phyloP scores from a whole-genome alignment of 805 yeast species.

The Metschnikowia lochheadii region DNA sequence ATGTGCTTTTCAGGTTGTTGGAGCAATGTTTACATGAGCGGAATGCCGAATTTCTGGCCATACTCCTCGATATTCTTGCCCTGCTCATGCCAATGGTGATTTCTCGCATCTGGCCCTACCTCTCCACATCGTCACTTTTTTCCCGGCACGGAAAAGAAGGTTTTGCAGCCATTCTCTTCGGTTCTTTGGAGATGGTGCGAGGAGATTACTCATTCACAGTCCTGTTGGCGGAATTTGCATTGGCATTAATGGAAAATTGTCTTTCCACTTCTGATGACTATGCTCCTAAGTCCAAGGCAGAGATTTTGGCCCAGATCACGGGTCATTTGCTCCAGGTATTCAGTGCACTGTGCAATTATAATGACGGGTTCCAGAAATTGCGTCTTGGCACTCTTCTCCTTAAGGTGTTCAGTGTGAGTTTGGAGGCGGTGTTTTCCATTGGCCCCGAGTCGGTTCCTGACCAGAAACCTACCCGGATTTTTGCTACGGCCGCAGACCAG shows the following conservation, averaged over 20 bases:
- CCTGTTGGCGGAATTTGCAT: slow-evolving; percentile 52
- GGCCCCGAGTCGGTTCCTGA: slow-evolving; percentile 38
- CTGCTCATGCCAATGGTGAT: slow-evolving; percentile 49
- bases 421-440: slow-evolving; percentile 53
- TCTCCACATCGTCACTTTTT: slow-evolving; percentile 62
- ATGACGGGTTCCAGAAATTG: slow-evolving; percentile 50
- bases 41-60: slow-evolving; percentile 41
- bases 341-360: slow-evolving; percentile 70
- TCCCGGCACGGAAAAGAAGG: slow-evolving; percentile 63
- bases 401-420: slow-evolving; percentile 50
- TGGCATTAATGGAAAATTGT: slow-evolving; percentile 50
- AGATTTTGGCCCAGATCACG: slow-evolving; percentile 51
- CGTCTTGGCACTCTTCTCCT: slow-evolving; percentile 56
- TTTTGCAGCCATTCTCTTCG: slow-evolving; percentile 54
- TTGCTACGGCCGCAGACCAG: slow-evolving; percentile 47
- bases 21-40: slow-evolving; percentile 64
- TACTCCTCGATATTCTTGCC: slow-evolving; percentile 48
- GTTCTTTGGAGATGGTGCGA: slow-evolving; percentile 65
- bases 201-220: slow-evolving; percentile 67
- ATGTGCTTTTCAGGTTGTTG: slow-evolving; percentile 59
- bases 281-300: slow-evolving; percentile 39
- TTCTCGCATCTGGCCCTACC: slow-evolving; percentile 73
- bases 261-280: slow-evolving; percentile 34
- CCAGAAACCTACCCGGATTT: slow-evolving; percentile 40
- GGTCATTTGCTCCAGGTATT: slow-evolving; percentile 61